Evolutionary conservation across 345 rosid species (phyloP).

Genomic region (Aethionema arabicum): DNA sequence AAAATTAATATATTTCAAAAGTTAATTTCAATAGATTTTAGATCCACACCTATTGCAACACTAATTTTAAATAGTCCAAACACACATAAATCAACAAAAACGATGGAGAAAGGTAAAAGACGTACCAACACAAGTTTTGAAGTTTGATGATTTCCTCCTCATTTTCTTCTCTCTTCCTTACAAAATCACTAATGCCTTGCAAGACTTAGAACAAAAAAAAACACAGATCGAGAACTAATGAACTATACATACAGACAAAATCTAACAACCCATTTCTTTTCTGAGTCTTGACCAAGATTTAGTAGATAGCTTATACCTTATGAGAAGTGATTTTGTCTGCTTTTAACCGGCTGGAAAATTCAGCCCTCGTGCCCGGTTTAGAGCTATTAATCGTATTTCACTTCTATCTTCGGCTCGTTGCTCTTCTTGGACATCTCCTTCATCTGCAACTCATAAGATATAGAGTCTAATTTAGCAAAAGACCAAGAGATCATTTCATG

Average conservation of each 20-base stretch:
- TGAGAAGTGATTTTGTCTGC: constrained; percentile 1
- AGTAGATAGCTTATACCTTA: neutral
- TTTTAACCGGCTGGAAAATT: neutral
- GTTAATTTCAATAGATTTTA: no score
- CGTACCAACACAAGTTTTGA: constrained; percentile 4
- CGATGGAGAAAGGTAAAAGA: neutral
- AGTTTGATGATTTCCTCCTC: neutral
- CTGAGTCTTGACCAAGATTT: no score
- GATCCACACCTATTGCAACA: no score
- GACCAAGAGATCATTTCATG: constrained; percentile 5
- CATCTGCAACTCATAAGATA: constrained; percentile 25
- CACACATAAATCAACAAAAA: no score
- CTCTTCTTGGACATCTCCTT: constrained; percentile 31
- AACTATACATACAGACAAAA: constrained; percentile 3
- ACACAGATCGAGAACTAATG: neutral
- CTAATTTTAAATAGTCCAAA: no score
- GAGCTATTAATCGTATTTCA: constrained; percentile 24
- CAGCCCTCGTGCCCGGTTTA: neutral
- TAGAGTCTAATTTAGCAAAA: constrained; percentile 8
- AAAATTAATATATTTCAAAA: no score
- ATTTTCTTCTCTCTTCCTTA: constrained; percentile 6
- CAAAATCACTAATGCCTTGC: neutral
- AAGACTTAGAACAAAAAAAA: neutral
- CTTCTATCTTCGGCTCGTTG: constrained; percentile 21
- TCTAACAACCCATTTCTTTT: neutral